Evolutionary conservation across 768 basidiomycete genomes (phyloP), one percentile per base, ranked within the genome.

Genomic region (Lactarius psammicola): DNA sequence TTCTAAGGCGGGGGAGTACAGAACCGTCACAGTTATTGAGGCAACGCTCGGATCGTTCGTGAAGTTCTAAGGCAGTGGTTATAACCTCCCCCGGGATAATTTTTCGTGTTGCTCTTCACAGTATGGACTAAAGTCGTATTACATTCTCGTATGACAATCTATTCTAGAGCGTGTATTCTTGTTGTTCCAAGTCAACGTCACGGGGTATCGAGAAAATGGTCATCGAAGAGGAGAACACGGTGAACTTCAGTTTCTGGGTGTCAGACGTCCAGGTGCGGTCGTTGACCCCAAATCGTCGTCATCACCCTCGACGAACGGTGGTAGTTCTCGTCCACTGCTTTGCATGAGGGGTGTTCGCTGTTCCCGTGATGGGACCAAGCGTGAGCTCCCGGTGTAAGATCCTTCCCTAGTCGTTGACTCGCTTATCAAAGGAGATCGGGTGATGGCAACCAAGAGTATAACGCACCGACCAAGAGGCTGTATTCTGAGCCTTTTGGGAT

Each of bases 1-100:
- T 94, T 34, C 80, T 89, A 65, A 82, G 90, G 53, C 80, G 80
- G n/a, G 64, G 66, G n/a, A 51, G 57, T 38, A 54, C 60, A 17
- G 69, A 70, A 13, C 34, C 69, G 11, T 53, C 66, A n/a, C 63
- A 62, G 33, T 17, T 57, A 36, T n/a, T 71, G 54, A 66, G 71
- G 30, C 71, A 72, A 65, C 69, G 57, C 36, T 62, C 53, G 28
- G 66, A 67, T 33, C 51, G 57, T 26, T 30, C 66, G 36, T 69
- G 55, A 67, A 1, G 36, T 15, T 30, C 20, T 18, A 42, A 7
- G 42, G 20, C 18, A 20, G 15, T 36, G 36, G 36, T 36, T 36
- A 36, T 36, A 1, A 5, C 23, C 23, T 5, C 15, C 23, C 13
- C 15, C 6, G 18, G 40, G 6, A 40, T 40, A 26, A 13, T 26